These are phyloP conservation scores for Brassica cretica DNA, from an alignment of 345 rosid species.

Conservation along the genomic window DNA sequence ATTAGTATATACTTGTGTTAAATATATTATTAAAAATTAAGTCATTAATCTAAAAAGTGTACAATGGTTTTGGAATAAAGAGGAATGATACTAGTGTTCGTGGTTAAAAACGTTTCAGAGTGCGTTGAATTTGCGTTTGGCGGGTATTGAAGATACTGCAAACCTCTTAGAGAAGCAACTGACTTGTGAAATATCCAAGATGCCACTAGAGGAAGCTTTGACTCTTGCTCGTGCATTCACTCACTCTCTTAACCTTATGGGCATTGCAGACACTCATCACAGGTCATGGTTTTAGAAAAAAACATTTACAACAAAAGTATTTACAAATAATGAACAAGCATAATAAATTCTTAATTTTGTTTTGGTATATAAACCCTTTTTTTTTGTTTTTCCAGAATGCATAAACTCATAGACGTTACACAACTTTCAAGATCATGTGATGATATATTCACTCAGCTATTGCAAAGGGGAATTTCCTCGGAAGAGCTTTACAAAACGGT, in stretches of 20 bases:
- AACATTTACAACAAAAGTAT: background rate
- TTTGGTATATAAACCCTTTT: background rate
- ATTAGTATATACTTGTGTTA: background rate
- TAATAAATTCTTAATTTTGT: background rate
- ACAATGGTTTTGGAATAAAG: background rate
- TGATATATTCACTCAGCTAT: conserved; percentile 76
- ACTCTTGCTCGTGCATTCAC: conserved; percentile 87
- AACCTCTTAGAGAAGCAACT: conserved; percentile 83
- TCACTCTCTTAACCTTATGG: conserved; percentile 92
- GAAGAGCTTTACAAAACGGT: conserved; percentile 75
- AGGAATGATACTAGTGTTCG: background rate
- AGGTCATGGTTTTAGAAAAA: conserved; percentile 43
- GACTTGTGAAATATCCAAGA: conserved; percentile 70
- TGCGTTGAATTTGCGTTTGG: conserved; percentile 84
- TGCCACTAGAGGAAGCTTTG: conserved; percentile 87
- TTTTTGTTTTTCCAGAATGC: conserved; percentile 54
- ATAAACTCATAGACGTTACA: conserved; percentile 52
- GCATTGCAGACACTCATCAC: conserved; percentile 94
- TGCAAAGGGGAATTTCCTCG: conserved; percentile 77
- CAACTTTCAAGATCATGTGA: conserved; percentile 87
- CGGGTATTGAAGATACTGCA: conserved; percentile 84
- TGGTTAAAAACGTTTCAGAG: conserved; percentile 46
- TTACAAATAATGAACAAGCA: background rate
- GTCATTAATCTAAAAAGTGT: background rate
- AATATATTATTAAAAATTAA: background rate